phyloP scores from a whole-genome alignment of 1,284 basidiomycete species.

The Papiliotrema laurentii region DNA sequence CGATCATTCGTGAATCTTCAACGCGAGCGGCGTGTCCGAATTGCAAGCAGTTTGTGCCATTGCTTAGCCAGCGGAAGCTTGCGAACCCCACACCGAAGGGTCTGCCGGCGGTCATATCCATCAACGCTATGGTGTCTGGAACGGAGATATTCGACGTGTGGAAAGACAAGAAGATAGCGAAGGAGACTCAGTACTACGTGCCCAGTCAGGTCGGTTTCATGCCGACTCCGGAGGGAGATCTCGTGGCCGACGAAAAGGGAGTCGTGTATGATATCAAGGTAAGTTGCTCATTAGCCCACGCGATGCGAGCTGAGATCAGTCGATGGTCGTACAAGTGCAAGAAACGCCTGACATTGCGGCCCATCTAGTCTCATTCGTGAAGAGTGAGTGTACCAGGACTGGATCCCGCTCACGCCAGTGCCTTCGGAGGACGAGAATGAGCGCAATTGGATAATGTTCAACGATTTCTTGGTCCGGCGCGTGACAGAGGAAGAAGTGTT shows the following conservation, averaged over 20 bases:
- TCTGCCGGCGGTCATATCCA: constrained; percentile 77
- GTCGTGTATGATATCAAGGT: constrained; percentile 68
- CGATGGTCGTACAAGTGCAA: constrained; percentile 75
- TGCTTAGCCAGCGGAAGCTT: constrained; percentile 69
- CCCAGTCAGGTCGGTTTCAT: constrained; percentile 45
- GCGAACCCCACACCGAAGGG: constrained; percentile 51
- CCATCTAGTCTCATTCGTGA: constrained; percentile 85
- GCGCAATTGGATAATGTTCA: constrained; percentile 89
- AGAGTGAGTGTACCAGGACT: constrained; percentile 56
- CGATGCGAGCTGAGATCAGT: constrained; percentile 13
- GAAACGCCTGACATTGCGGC: constrained; percentile 65
- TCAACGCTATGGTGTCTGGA: constrained; percentile 78
- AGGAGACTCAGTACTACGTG: constrained; percentile 29
- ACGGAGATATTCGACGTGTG: constrained; percentile 73
- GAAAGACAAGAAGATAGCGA: constrained; percentile 56
- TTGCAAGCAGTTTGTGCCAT: constrained; percentile 71
- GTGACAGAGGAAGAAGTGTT: constrained; percentile 81
- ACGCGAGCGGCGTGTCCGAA: constrained; percentile 80
- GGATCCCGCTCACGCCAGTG: constrained; percentile 50
- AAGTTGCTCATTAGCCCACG: constrained; percentile 32
- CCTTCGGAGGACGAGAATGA: constrained; percentile 54
- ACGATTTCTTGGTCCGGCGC: constrained; percentile 88
- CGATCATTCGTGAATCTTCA: constrained; percentile 72
- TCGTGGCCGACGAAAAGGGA: constrained; percentile 56
- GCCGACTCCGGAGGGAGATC: constrained; percentile 36